Conservation (phyloP, 192 early-diverging fungal genomes). For the Backusella macrospora region DNA sequence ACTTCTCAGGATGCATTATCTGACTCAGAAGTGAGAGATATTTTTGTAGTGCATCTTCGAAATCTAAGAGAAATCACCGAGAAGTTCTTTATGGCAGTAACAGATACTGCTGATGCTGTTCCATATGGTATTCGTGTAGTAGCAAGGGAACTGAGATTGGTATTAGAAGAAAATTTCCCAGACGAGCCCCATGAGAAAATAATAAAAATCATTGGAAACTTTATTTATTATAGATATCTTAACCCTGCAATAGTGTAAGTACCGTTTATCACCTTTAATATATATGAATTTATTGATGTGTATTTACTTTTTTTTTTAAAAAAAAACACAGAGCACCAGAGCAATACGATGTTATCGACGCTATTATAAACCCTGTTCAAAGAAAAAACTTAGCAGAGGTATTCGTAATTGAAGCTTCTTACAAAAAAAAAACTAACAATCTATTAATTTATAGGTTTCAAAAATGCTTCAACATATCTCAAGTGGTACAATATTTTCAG, state of each 20-base stretch:
- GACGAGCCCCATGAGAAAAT: conserved; percentile 80
- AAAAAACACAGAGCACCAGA: conserved; percentile 81
- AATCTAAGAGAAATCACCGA: conserved; percentile 82
- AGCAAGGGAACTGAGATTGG: conserved; percentile 82
- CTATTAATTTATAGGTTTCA: conserved; percentile 42
- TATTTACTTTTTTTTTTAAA: background rate
- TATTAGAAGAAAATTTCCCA: conserved; percentile 82
- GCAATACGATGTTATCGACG: conserved; percentile 93
- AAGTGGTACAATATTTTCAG: conserved; percentile 9
- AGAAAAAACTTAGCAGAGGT: conserved; percentile 96
- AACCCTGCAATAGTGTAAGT: conserved; percentile 86
- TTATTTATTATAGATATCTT: conserved; percentile 98
- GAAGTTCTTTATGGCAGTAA: conserved; percentile 82
- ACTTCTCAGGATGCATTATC: conserved; percentile 80
- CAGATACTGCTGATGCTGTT: conserved; percentile 77
- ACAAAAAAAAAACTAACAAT: background rate
- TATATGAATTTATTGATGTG: too few relatives aligned
- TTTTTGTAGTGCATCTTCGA: conserved; percentile 70
- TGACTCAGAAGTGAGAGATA: conserved; percentile 81
- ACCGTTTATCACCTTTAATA: background rate
- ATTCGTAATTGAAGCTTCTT: background rate
- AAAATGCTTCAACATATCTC: conserved; percentile 97
- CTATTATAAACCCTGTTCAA: conserved; percentile 80
- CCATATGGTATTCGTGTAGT: conserved; percentile 97
- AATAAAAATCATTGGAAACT: conserved; percentile 87